Evolutionary conservation across 2,329 filamentous ascomycete species (phyloP).

Genomic region (Colletotrichum coccodes): DNA sequence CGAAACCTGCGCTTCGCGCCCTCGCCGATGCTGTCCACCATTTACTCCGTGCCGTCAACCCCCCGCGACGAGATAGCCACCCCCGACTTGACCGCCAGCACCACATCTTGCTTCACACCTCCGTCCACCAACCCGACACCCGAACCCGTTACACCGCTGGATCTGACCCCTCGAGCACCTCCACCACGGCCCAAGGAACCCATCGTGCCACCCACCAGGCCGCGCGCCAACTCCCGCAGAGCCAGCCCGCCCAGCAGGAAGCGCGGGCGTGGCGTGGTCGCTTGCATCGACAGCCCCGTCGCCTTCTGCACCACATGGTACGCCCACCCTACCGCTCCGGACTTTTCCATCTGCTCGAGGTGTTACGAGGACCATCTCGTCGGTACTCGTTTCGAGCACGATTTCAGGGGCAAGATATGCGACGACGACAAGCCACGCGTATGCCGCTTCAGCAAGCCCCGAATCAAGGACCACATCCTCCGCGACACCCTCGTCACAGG

Average conservation of each 20-base stretch:
- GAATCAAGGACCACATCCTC: constrained; percentile 45
- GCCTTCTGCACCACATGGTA: constrained; percentile 49
- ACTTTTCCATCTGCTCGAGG: constrained; percentile 47
- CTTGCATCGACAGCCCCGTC: constrained; percentile 42
- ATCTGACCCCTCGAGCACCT: constrained; percentile 4
- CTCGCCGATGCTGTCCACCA: constrained; percentile 30
- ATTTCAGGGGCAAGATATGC: constrained; percentile 38
- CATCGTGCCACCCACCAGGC: constrained; percentile 5
- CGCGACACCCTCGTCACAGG: constrained; percentile 40
- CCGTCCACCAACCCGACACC: constrained; percentile 30
- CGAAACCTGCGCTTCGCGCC: constrained; percentile 29
- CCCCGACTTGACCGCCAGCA: constrained; percentile 23
- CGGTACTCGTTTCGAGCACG: constrained; percentile 38
- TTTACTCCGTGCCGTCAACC: constrained; percentile 26
- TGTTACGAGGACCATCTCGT: constrained; percentile 52
- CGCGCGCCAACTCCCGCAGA: constrained; percentile 25
- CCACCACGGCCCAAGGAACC: not conserved
- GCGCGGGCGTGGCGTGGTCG: constrained; percentile 25
- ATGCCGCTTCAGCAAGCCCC: constrained; percentile 47
- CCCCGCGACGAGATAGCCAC: constrained; percentile 17
- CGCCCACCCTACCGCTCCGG: constrained; percentile 43
- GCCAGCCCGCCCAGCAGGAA: constrained; percentile 17
- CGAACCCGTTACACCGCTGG: constrained; percentile 9
- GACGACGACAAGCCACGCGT: constrained; percentile 40
- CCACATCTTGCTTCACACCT: constrained; percentile 24